Evolutionary conservation across 129 eudicot species (phyloP).

Genomic region (Dittrichia graveolens): DNA sequence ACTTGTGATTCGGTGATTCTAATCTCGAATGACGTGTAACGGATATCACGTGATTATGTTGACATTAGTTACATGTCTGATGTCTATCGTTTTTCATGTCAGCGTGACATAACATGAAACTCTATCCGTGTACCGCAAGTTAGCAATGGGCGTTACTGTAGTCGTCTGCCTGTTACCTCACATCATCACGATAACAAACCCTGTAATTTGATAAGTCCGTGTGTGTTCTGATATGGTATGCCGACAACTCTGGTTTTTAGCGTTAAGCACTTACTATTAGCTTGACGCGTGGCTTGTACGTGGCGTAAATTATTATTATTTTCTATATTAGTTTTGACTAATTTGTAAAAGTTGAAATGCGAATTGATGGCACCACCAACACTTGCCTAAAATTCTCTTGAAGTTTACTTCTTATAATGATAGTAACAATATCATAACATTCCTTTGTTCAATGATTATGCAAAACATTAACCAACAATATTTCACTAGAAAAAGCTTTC

Average conservation of each 20-base stretch:
- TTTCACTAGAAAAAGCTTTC: constrained; percentile 12
- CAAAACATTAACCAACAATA: constrained; percentile 5
- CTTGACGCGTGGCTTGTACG: too few relatives aligned
- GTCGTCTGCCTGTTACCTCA: too few relatives aligned
- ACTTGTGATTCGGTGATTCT: background rate
- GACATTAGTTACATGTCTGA: background rate
- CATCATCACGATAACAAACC: too few relatives aligned
- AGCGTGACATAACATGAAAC: too few relatives aligned
- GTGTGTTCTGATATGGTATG: too few relatives aligned
- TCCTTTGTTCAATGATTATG: constrained; percentile 25
- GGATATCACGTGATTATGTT: too few relatives aligned
- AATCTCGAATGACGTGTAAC: background rate
- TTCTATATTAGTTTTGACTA: background rate
- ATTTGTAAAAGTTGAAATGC: background rate
- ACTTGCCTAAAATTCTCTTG: constrained; percentile 22
- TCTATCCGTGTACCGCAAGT: too few relatives aligned
- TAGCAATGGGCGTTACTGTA: too few relatives aligned
- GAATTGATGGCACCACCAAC: constrained; percentile 18
- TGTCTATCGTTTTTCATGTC: background rate
- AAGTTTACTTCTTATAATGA: constrained; percentile 22
- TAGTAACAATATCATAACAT: background rate
- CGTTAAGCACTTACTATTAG: too few relatives aligned
- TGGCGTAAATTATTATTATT: background rate
- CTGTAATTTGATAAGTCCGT: too few relatives aligned
- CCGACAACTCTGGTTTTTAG: too few relatives aligned